These are phyloP conservation scores for Simplicillium aogashimaense DNA, from an alignment of 2,329 filamentous ascomycete species.

Conservation along the genomic window DNA sequence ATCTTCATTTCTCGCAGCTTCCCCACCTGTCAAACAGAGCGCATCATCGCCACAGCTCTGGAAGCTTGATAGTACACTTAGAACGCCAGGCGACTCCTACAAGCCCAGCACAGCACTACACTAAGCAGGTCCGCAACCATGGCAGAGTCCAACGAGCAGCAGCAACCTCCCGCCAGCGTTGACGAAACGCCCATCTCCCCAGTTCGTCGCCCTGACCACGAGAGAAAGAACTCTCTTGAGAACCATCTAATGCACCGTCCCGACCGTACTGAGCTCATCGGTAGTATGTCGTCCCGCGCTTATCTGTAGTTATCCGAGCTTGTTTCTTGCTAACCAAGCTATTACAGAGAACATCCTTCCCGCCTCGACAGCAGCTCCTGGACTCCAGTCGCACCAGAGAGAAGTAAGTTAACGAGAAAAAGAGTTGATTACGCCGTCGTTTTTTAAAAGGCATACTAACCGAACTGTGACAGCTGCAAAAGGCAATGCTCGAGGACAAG, in stretches of 20 bases:
- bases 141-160: slow-evolving; percentile 15
- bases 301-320: not conserved
- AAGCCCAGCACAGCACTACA: not conserved
- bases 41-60: slow-evolving; percentile 2
- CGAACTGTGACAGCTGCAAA: slow-evolving; percentile 47
- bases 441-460: not conserved
- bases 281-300: slow-evolving; percentile 47
- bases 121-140: slow-evolving; percentile 8
- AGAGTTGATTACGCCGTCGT: not conserved
- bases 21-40: too few relatives aligned
- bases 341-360: slow-evolving; percentile 74
- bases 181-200: slow-evolving; percentile 45
- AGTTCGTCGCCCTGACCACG: slow-evolving; percentile 41
- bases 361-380: slow-evolving; percentile 65
- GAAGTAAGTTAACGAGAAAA: slow-evolving; percentile 36
- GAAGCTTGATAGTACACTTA: not conserved
- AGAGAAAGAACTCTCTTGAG: slow-evolving; percentile 60
- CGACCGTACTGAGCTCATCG: slow-evolving; percentile 66
- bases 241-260: slow-evolving; percentile 64
- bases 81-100: not conserved
- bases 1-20: too few relatives aligned
- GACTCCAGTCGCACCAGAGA: slow-evolving; percentile 68
- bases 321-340: slow-evolving; percentile 1
- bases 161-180: slow-evolving; percentile 17
- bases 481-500: slow-evolving; percentile 77